Evolutionary conservation across 305 asterid species (phyloP), one percentile per base, ranked within the genome.

Genomic region (Fraxinus baroniana): DNA sequence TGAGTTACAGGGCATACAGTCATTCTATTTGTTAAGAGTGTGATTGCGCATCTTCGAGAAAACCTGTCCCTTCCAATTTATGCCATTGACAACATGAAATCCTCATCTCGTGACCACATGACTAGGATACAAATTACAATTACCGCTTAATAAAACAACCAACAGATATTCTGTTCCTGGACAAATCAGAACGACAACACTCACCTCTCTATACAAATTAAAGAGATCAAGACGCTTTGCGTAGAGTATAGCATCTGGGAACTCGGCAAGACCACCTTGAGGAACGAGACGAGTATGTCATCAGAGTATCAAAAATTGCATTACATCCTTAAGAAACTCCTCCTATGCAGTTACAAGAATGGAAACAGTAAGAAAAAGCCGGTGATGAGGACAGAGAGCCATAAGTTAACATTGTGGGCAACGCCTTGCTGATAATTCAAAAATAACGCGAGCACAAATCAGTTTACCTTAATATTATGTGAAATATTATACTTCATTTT

Each of bases 21-120:
- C 99, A 96, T 96, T 90, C 97, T 90, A 85, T 96, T 94, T 49
- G 98, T 96, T 62, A 0, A 24, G 26, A 24, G 99, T 96, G 93
- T 96, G 98, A 82, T 96, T 96, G 76, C 94, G 97, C 99, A 96
- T 96, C 94, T 96, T 96, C 2, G 99, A 96, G 86, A 96, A 96
- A 83, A 96, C 99, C 84, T 96, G 99, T 60, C 99, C 99, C 87
- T 96, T 96, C 99, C 99, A 96, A 82, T 96, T 96, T 87, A 96
- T 96, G 86, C 99, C 99, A 72, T 96, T 96, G 81, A 98, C 99
- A 5, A 96, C 99, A 57, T 96, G 97, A 88, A 96, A 96, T 35
- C 99, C 99, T 17, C 99, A 98, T 85, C 99, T 87, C 26, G 99
- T 93, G 33, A 96, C 98, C 84, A 96, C 99, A 98, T 96, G 84